Evolutionary conservation across 768 basidiomycete genomes (phyloP).

Genomic region (Galerina sulciceps): DNA sequence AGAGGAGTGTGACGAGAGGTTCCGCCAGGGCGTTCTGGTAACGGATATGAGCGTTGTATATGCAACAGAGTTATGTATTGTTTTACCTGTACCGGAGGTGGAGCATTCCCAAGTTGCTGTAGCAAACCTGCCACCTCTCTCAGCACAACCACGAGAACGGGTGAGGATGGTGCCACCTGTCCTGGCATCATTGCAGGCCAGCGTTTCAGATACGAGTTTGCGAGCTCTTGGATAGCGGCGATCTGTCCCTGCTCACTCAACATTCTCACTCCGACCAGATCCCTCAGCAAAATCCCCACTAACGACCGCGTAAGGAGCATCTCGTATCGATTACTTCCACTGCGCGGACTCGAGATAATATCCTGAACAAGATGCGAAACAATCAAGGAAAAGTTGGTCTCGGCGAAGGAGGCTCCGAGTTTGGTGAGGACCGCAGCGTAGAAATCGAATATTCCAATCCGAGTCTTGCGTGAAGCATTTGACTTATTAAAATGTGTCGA

Average conservation of each 20-base stretch:
- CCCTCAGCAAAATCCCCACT: constrained; percentile 78
- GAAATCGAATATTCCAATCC: constrained; percentile 88
- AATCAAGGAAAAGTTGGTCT: constrained; percentile 81
- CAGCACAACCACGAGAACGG: constrained; percentile 74
- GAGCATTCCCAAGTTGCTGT: constrained; percentile 90
- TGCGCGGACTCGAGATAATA: constrained; percentile 66
- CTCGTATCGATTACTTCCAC: constrained; percentile 68
- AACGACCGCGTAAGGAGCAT: constrained; percentile 70
- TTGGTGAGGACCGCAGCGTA: constrained; percentile 78
- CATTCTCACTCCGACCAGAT: constrained; percentile 87
- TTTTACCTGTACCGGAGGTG: constrained; percentile 80
- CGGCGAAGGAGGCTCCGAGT: constrained; percentile 80
- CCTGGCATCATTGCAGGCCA: constrained; percentile 96
- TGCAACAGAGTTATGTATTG: background rate
- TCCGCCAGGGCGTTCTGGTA: constrained; percentile 82
- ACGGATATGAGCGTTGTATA: background rate
- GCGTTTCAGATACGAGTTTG: constrained; percentile 79
- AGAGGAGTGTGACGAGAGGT: constrained; percentile 81
- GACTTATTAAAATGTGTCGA: constrained; percentile 83
- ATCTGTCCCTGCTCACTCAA: constrained; percentile 95
- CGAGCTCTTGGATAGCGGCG: constrained; percentile 84
- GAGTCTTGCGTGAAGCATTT: constrained; percentile 65
- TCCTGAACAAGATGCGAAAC: constrained; percentile 80
- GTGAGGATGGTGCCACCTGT: constrained; percentile 66
- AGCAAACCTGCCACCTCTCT: constrained; percentile 86